Evolutionary conservation across 1,139 yeast genomes (phyloP).

Genomic region (Yamadazyma triangularis): DNA sequence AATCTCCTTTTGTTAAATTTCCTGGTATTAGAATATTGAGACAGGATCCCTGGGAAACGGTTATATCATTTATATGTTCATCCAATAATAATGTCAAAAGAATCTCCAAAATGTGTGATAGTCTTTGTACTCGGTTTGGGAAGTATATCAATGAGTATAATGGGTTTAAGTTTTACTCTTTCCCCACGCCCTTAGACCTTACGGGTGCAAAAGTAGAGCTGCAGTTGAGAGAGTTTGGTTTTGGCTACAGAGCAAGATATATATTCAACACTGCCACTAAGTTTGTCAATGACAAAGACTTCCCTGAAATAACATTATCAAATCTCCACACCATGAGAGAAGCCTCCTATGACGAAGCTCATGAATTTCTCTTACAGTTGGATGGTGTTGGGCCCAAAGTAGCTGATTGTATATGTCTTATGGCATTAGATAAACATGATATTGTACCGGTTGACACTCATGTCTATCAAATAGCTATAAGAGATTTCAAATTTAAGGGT

Average conservation of each 20-base stretch:
- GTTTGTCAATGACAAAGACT: conserved; percentile 28
- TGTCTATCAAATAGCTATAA: conserved; percentile 84
- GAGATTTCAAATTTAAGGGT: conserved; percentile 67
- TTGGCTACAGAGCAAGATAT: conserved; percentile 92
- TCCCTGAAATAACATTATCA: conserved; percentile 27
- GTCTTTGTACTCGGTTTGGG: conserved; percentile 71
- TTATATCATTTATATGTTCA: conserved; percentile 86
- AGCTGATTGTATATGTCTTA: conserved; percentile 85
- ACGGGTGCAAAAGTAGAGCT: conserved; percentile 36
- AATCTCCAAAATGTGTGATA: conserved; percentile 90
- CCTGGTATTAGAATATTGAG: conserved; percentile 78
- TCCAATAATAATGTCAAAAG: conserved; percentile 94
- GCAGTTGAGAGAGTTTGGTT: conserved; percentile 56
- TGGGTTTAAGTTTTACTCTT: conserved; percentile 60
- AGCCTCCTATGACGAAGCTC: conserved; percentile 52
- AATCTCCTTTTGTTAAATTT: conserved; percentile 38
- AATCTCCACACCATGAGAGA: conserved; percentile 36
- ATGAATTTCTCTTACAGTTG: conserved; percentile 59
- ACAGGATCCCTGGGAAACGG: conserved; percentile 97
- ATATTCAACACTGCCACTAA: conserved; percentile 70
- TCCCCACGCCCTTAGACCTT: conserved; percentile 62
- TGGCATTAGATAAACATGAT: conserved; percentile 86
- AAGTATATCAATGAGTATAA: conserved; percentile 50
- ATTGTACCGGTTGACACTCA: conserved; percentile 96
- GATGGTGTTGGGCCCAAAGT: conserved; percentile 97